Evolutionary conservation across 352 stramenopile species (phyloP), one percentile per base, ranked within the genome.

Genomic region (Globisporangium splendens): DNA sequence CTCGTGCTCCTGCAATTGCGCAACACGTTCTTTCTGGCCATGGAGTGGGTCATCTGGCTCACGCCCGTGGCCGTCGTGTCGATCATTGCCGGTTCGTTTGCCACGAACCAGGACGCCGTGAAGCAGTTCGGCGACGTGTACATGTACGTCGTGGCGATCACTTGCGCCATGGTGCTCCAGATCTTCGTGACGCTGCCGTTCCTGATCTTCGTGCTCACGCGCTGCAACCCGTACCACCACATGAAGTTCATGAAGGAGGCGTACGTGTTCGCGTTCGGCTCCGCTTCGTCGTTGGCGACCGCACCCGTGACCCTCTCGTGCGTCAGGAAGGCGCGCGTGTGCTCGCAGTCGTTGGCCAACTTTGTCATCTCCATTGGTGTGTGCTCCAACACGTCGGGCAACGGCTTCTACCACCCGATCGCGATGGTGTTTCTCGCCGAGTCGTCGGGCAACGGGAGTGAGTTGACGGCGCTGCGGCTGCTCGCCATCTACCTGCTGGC

Each of bases 341-440:
- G 76, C 49, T 89, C 79, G 20, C 77, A 83, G 54, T 88, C 83
- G 42, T 72, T 92, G 14, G 75, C 74, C n/a, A 88, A 87, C 35
- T 87, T 91, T 46, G 73, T 89, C 18, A 69, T 92, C 52, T 90
- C 79, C 14, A 76, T 92, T 24, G 81, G 79, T 20, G 79, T 86
- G 10, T 70, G 73, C 15, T 78, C 77, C 14, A 87, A 89, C 65
- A 73, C 88, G 54, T 81, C 73, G 0, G 75, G 65, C 20, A 68
- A 65, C 15, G 79, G 73, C 20, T 81, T 77, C 62, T 89, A 89
- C 62, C 78, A 79, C 42, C 79, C 79, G 6, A 76, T 93, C 46
- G 72, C 67, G 6, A 70, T 87, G 41, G 61, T 86, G 41, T 89
- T 80, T 50, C 56, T 91, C 8, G 78, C 79, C 8, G 73, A 89